These are phyloP conservation scores for Acanthochlamys bracteata DNA, from an alignment of 106 monocot genomes.

Conservation along the genomic window DNA sequence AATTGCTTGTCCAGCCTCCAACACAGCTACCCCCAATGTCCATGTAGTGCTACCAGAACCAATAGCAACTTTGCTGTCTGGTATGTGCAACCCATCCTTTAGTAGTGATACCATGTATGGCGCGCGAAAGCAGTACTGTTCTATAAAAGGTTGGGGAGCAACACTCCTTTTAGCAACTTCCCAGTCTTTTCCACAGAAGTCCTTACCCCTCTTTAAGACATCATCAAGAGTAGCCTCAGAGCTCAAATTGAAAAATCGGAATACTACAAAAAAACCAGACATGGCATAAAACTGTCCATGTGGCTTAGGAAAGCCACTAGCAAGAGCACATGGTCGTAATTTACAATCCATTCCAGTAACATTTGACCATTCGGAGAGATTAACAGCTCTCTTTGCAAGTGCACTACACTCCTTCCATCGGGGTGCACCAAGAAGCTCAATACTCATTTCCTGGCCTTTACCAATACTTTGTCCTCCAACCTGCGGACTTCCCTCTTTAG, in stretches of 20 bases:
- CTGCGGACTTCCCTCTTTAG: slow-evolving; percentile 44
- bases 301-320: slow-evolving; percentile 41
- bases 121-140: slow-evolving; percentile 95
- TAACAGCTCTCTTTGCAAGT: slow-evolving; percentile 77
- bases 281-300: slow-evolving; percentile 82
- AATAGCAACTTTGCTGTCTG: slow-evolving; percentile 62
- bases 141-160: slow-evolving; percentile 84
- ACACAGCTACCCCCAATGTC: slow-evolving; percentile 87
- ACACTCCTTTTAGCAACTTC: slow-evolving; percentile 82
- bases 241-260: slow-evolving; percentile 81
- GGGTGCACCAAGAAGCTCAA: slow-evolving; percentile 66
- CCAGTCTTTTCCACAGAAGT: slow-evolving; percentile 79
- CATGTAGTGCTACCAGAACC: slow-evolving; percentile 95
- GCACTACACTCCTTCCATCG: slow-evolving; percentile 72
- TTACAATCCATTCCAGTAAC: slow-evolving; percentile 61
- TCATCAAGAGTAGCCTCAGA: slow-evolving; percentile 57
- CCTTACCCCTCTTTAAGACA: slow-evolving; percentile 50
- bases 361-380: slow-evolving; percentile 71
- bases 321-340: slow-evolving; percentile 74
- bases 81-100: slow-evolving; percentile 83
- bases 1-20: slow-evolving; percentile 64
- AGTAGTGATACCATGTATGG: slow-evolving; percentile 80
- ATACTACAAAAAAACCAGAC: slow-evolving; percentile 96
- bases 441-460: slow-evolving; percentile 27
- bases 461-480: slow-evolving; percentile 17